Evolutionary conservation across 768 basidiomycete genomes (phyloP).

Genomic region (Strobilomyces echinocephalus): DNA sequence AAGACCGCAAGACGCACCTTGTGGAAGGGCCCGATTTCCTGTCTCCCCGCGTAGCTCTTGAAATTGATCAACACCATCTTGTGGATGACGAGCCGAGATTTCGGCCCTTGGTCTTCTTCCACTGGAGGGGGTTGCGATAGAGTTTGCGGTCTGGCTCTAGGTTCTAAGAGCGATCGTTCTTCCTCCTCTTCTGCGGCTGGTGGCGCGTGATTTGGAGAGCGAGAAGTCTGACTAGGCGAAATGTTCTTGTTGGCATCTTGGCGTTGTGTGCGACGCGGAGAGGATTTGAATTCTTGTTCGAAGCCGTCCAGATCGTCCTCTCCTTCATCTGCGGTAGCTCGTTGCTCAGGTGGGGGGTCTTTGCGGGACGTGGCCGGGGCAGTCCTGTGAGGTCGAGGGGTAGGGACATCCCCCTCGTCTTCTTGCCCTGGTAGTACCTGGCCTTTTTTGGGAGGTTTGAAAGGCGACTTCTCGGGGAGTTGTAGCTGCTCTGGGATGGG

Average conservation of each 20-base stretch:
- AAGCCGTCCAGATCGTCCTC: slow-evolving; percentile 24
- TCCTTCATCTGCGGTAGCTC: slow-evolving; percentile 1
- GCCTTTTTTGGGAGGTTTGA: neutral
- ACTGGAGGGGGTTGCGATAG: slow-evolving; percentile 30
- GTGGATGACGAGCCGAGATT: slow-evolving; percentile 82
- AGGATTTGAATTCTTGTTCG: slow-evolving; percentile 17
- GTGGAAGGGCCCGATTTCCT: slow-evolving; percentile 98
- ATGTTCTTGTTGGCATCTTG: slow-evolving; percentile 15
- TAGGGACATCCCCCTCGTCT: slow-evolving; percentile 4
- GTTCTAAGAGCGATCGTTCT: slow-evolving; percentile 26
- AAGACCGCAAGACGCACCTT: slow-evolving; percentile 49
- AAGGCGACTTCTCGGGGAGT: neutral
- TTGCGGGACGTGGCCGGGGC: neutral
- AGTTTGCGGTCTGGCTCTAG: slow-evolving; percentile 21
- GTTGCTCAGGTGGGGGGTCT: neutral
- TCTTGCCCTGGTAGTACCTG: neutral
- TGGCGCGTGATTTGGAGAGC: slow-evolving; percentile 15
- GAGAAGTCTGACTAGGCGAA: slow-evolving; percentile 11
- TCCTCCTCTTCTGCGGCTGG: slow-evolving; percentile 20
- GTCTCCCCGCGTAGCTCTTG: slow-evolving; percentile 94
- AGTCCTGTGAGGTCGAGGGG: slow-evolving; percentile 3
- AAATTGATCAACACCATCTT: slow-evolving; percentile 93
- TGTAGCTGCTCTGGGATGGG: neutral
- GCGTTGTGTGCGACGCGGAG: slow-evolving; percentile 15
- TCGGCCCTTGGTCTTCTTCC: slow-evolving; percentile 62